Evolutionary conservation across 768 basidiomycete species (phyloP).

Genomic region (Podaxis sp.): DNA sequence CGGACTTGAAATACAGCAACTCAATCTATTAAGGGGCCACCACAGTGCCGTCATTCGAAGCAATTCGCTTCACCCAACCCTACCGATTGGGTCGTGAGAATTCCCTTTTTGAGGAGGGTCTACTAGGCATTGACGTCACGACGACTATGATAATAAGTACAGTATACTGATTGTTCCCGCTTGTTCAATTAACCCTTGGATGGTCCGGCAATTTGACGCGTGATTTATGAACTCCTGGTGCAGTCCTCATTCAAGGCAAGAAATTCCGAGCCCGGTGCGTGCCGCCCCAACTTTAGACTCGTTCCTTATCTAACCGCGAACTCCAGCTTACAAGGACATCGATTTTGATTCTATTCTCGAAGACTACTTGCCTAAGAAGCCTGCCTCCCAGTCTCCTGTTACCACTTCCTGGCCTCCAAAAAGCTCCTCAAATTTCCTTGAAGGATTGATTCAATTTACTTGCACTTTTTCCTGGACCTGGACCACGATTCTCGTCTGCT

Average conservation of each 20-base stretch:
- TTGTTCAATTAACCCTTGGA: conserved; percentile 45
- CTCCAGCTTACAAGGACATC: conserved; percentile 38
- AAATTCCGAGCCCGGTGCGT: conserved; percentile 41
- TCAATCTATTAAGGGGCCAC: no score
- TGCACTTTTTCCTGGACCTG: neutral
- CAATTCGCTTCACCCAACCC: no score
- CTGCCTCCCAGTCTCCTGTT: conserved; percentile 16
- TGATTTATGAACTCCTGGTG: conserved; percentile 66
- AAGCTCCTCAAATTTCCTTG: conserved; percentile 36
- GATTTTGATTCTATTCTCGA: conserved; percentile 75
- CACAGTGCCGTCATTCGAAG: no score
- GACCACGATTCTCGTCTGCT: neutral
- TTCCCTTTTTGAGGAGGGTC: no score
- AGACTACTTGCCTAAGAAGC: conserved; percentile 61
- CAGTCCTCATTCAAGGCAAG: conserved; percentile 53
- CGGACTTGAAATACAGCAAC: no score
- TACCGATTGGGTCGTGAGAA: no score
- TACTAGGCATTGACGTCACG: no score
- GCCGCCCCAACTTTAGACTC: neutral
- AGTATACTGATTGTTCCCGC: neutral
- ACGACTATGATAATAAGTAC: no score
- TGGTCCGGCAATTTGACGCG: conserved; percentile 59
- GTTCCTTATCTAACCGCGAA: neutral
- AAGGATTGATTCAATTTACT: conserved; percentile 32
- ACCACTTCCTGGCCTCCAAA: conserved; percentile 23